Conservation (phyloP, 192 early-diverging fungal species). For the Oehlia diaphana region DNA sequence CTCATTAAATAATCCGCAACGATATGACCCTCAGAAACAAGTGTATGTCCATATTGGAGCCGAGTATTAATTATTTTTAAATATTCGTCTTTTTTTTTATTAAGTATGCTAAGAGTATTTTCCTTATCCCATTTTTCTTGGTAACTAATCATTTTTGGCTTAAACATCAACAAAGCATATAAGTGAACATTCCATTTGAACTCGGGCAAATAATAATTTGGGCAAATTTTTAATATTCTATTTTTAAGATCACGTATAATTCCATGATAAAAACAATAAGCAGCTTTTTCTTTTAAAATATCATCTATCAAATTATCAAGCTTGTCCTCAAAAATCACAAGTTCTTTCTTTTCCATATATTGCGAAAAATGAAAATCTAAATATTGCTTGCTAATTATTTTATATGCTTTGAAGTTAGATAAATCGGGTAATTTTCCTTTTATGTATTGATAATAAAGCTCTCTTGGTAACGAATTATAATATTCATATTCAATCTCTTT, state of each 20-base stretch:
- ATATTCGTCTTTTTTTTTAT: slow-evolving; percentile 23
- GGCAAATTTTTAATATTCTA: not conserved
- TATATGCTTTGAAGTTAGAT: slow-evolving; percentile 12
- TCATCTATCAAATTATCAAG: not conserved
- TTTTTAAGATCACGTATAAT: slow-evolving; percentile 17
- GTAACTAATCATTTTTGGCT: not conserved
- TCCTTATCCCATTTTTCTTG: slow-evolving; percentile 23
- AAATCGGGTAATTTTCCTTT: not conserved
- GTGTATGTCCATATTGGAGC: slow-evolving; percentile 12
- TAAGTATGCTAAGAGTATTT: slow-evolving; percentile 19
- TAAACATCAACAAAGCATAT: slow-evolving; percentile 25
- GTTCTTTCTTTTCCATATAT: not conserved
- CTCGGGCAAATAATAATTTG: not conserved
- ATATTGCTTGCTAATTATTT: not conserved
- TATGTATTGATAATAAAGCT: not conserved
- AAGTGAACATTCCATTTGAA: slow-evolving; percentile 18
- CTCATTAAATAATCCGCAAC: slow-evolving; percentile 13
- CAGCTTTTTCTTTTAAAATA: not conserved
- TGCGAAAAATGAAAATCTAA: not conserved
- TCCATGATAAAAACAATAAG: not conserved
- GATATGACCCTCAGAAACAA: slow-evolving; percentile 14
- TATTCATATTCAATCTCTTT: slow-evolving; percentile 11
- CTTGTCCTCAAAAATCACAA: not conserved
- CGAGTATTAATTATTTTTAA: not conserved
- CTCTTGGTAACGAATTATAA: not conserved